Conservation (phyloP, 2,329 filamentous ascomycete species). For the Penicillium sp. region DNA sequence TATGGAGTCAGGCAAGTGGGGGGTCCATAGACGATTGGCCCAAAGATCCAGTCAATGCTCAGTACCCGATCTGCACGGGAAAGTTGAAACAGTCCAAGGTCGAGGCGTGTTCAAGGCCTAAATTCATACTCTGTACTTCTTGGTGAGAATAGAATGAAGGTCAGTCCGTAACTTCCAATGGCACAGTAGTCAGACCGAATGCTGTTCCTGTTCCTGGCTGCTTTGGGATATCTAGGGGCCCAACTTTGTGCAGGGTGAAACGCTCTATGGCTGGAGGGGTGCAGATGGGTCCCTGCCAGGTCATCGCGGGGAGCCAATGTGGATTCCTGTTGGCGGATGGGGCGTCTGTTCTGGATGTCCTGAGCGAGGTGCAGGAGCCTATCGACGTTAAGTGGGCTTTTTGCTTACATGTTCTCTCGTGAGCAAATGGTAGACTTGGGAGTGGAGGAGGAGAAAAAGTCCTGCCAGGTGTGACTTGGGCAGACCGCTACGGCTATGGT, state of each 20-base stretch:
- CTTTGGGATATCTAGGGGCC: constrained; percentile 11
- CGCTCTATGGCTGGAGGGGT: constrained; percentile 9
- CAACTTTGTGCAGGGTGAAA: constrained; percentile 6
- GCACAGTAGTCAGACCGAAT: neutral
- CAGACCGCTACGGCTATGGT: constrained; percentile 15
- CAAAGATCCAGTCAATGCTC: constrained; percentile 1
- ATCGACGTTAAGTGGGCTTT: constrained; percentile 1
- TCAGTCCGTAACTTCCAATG: neutral
- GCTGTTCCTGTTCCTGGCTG: constrained; percentile 8
- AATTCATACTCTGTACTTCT: neutral
- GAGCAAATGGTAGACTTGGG: constrained; percentile 12
- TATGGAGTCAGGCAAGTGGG: constrained; percentile 7
- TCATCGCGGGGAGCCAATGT: constrained; percentile 23
- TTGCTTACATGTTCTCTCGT: constrained; percentile 2
- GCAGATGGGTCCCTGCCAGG: constrained; percentile 19
- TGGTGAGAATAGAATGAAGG: neutral
- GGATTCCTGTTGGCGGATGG: constrained; percentile 11
- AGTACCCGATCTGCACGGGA: constrained; percentile 19
- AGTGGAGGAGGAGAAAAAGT: constrained; percentile 1
- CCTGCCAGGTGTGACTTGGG: constrained; percentile 5
- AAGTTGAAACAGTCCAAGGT: constrained; percentile 17
- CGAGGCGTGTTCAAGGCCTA: neutral
- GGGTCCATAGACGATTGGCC: constrained; percentile 4
- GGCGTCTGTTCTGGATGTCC: constrained; percentile 4
- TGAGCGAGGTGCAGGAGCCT: constrained; percentile 7